Evolutionary conservation across 2,329 filamentous ascomycete genomes (phyloP), one percentile per base, ranked within the genome.

Genomic region (Phialophora chinensis): DNA sequence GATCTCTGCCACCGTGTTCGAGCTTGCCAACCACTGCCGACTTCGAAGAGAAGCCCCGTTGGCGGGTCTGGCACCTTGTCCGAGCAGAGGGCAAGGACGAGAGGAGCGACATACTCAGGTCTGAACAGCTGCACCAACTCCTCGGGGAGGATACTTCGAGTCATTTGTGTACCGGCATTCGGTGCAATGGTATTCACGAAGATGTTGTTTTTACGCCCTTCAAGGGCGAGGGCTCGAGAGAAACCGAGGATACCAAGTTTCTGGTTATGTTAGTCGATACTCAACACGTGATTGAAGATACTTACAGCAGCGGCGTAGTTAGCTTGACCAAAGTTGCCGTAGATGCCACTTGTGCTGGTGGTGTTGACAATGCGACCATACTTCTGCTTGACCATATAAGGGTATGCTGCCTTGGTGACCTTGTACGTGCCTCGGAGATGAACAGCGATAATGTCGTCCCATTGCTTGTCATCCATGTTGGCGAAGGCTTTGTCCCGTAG

Each of bases 41-140:
- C 92, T 83, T 99, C 95, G 81, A 93, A 99, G 56, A 99, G 86
- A 61, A 90, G 90, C 71, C 94, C 94, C 65, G 93, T 97, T 17
- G 88, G 87, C 72, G 91, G 88, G 75, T 91, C 87, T 31, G 95
- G 94, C 61, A 93, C 88, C 81, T 92, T 91, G 82, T 99, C 95
- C 14, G 87, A 90, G 78, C 88, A 92, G 65, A 99, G 90, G 52
- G 93, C 88, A 63, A 94, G 88, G 60, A 99, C 93, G 44, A 98
- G 83, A 68, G 95, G 95, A 61, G 95, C 95, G 79, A 99, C 93
- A 81, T 97, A 98, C 77, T 98, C 94, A 67, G 95, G 95, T 88
- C 98, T 99, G 86, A 99, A 97, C 54, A 95, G 94, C 83, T 98
- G 93, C 20, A 99, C 93, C 83, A 98, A 88, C 83, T 99, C 95